A percentile compares a stretch with the other conserved stretches of the same genome.
Conservation (phyloP, 176 grass and related monocot species). For the Secale cereale region DNA sequence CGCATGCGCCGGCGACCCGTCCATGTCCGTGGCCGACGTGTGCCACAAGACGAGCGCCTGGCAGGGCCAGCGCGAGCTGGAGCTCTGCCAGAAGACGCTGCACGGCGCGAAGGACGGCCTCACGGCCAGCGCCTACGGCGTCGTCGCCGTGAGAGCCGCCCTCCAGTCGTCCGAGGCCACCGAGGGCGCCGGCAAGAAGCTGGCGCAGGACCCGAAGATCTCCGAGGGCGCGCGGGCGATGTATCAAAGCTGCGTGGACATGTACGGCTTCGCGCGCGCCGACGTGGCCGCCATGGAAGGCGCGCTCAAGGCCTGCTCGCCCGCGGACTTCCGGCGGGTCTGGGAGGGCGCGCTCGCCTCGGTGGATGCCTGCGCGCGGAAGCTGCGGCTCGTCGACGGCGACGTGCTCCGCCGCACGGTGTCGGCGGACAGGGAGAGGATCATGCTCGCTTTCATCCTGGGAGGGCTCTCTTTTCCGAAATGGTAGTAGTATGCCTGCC, state of each 20-base stretch:
- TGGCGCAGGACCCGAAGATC: not conserved
- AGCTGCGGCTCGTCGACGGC: not conserved
- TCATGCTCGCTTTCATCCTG: not conserved
- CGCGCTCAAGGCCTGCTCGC: not conserved
- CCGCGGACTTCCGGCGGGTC: accelerated
- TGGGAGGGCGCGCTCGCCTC: not conserved
- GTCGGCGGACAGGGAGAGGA: not conserved
- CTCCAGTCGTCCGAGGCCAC: not conserved
- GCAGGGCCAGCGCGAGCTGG: not conserved
- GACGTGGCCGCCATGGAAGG: not conserved
- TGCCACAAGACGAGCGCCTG: not conserved
- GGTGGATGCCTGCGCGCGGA: not conserved
- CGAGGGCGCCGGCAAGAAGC: not conserved
- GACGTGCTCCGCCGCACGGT: not conserved
- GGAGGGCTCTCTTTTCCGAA: not conserved
- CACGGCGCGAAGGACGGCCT: not conserved
- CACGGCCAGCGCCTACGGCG: not conserved
- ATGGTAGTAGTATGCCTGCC: no score
- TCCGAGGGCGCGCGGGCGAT: not conserved
- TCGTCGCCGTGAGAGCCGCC: not conserved
- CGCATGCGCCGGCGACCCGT: not conserved
- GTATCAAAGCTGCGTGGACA: not conserved
- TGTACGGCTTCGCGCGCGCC: no score
- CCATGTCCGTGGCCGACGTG: not conserved
- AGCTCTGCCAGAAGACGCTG: constrained; percentile 14